These are phyloP conservation scores for Globisporangium carolinianum DNA, from an alignment of 352 stramenopile genomes.

Conservation along the genomic window DNA sequence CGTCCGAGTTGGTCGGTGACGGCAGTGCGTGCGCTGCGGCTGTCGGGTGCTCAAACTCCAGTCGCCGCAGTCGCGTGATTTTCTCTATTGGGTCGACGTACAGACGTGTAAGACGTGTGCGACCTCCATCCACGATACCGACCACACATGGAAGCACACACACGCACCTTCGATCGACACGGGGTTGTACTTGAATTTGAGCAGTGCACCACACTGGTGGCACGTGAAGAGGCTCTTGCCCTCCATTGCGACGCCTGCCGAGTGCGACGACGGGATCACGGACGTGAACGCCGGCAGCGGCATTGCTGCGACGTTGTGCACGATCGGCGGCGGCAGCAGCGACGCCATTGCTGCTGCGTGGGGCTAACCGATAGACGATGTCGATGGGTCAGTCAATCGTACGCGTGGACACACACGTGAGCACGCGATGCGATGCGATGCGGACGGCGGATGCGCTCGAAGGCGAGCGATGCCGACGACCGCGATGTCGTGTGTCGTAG, in stretches of 20 bases:
- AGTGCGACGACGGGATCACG: conserved; percentile 13
- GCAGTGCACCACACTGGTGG: conserved; percentile 55
- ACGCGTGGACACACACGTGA: no score
- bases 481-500: no score
- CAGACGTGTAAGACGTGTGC: not conserved
- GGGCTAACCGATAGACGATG: no score
- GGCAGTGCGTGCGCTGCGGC: conserved; percentile 3
- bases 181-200: conserved; percentile 60
- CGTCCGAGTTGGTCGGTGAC: conserved; percentile 18
- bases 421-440: no score
- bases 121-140: no score
- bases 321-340: conserved; percentile 13
- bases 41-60: conserved; percentile 29
- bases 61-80: conserved; percentile 38
- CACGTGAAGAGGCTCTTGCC: conserved; percentile 76
- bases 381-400: no score
- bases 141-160: not conserved
- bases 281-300: conserved; percentile 5
- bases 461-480: no score
- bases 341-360: conserved; percentile 9
- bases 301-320: conserved; percentile 12
- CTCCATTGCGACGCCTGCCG: conserved; percentile 39
- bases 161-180: conserved; percentile 47
- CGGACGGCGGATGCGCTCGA: no score
- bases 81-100: conserved; percentile 21